Conservation (phyloP, 768 basidiomycete species). For the Myochromella boudieri region DNA sequence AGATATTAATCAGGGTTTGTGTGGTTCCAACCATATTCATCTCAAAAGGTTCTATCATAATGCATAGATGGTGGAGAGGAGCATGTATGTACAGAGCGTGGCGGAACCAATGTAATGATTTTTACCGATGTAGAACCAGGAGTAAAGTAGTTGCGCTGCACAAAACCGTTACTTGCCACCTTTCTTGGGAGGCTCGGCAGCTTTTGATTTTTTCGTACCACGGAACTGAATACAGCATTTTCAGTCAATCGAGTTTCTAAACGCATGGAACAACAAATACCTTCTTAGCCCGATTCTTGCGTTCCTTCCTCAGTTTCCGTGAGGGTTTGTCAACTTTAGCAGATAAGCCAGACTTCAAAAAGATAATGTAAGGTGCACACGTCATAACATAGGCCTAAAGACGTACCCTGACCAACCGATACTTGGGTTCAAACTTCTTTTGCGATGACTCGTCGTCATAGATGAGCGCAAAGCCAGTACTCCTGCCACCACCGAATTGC, state of each 20-base stretch:
- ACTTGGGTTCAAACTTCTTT: slow-evolving; percentile 96
- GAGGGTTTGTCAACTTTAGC: slow-evolving; percentile 87
- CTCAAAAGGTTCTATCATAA: slow-evolving; percentile 20
- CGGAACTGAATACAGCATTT: slow-evolving; percentile 62
- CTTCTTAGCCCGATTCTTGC: slow-evolving; percentile 99
- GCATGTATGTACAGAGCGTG: slow-evolving; percentile 19
- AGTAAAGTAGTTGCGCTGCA: slow-evolving; percentile 21
- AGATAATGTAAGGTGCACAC: not conserved
- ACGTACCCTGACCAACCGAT: slow-evolving; percentile 92
- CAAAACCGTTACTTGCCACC: slow-evolving; percentile 61
- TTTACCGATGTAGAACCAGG: slow-evolving; percentile 34
- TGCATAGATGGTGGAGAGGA: slow-evolving; percentile 17
- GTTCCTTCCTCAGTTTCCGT: slow-evolving; percentile 98
- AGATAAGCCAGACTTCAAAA: slow-evolving; percentile 58
- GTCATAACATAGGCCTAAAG: not conserved
- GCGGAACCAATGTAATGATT: slow-evolving; percentile 14
- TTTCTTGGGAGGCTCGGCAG: slow-evolving; percentile 89
- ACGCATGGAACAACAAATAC: slow-evolving; percentile 34
- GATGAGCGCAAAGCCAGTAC: slow-evolving; percentile 95
- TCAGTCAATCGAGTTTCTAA: slow-evolving; percentile 10
- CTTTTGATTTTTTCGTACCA: slow-evolving; percentile 95
- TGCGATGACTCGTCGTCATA: slow-evolving; percentile 95
- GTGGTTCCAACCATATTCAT: slow-evolving; percentile 5
- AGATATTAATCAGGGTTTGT: too few species aligned
- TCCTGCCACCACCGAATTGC: slow-evolving; percentile 96